These are phyloP conservation scores for Lanzia echinophila DNA, from an alignment of 2,329 filamentous ascomycete genomes.

Conservation along the genomic window DNA sequence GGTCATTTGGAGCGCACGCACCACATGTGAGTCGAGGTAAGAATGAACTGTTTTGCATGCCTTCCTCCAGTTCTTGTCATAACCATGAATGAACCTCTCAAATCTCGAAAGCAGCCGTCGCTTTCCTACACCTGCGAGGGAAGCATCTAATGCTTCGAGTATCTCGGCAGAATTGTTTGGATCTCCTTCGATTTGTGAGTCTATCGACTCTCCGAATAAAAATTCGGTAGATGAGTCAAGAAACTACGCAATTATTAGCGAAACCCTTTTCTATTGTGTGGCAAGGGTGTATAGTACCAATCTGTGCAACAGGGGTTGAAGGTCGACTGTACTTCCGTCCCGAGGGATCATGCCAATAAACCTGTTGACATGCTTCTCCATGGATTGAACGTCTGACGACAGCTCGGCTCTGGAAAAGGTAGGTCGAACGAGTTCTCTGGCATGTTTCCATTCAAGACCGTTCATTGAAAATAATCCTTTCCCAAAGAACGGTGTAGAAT, in stretches of 20 bases:
- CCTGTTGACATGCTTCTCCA: background rate
- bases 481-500: slow-evolving; percentile 1
- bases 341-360: background rate
- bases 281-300: background rate
- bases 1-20: background rate
- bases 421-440: slow-evolving; percentile 2
- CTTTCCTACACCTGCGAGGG: background rate
- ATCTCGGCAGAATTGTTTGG: slow-evolving; percentile 1
- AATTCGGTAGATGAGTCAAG: slow-evolving; percentile 4
- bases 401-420: slow-evolving; percentile 1
- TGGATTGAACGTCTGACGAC: slow-evolving; percentile 5
- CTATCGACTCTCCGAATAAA: background rate
- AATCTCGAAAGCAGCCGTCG: background rate
- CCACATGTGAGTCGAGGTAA: slow-evolving; percentile 6
- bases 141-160: background rate
- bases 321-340: slow-evolving; percentile 5
- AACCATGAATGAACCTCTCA: background rate
- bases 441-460: slow-evolving; percentile 1
- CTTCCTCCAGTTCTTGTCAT: slow-evolving; percentile 1
- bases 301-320: slow-evolving; percentile 1
- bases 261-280: background rate
- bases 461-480: slow-evolving; percentile 1
- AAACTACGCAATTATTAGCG: background rate
- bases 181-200: background rate
- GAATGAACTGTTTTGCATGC: slow-evolving; percentile 3